Evolutionary conservation across 306 rosid genomes (phyloP), one percentile per base, ranked within the genome.

Genomic region (Vachellia collinsii): DNA sequence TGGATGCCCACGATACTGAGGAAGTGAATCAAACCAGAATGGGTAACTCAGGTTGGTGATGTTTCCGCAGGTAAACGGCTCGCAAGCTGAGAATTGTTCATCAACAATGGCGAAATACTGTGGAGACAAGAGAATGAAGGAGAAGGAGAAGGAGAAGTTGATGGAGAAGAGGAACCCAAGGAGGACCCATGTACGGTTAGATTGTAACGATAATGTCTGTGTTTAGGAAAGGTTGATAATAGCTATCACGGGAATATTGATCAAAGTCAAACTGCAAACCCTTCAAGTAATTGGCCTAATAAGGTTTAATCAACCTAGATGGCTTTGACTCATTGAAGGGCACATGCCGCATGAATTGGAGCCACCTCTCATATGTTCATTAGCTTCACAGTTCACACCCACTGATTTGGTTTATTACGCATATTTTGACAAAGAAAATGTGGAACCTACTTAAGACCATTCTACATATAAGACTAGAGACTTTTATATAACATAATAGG

Each of bases 1-100:
- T 20, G 78, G 85, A 23, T 70, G 86, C 1, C 91, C 93, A 47
- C 91, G 86, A 71, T 70, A 72, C 10, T n/a, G 37, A 8, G 54
- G 81, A 46, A 61, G 86, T 63, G 11, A 7, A 6, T 3, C 19
- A n/a, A 13, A 71, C 91, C 91, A 84, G 66, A 88, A 88, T 46
- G 91, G 93, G 70, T 77, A 90, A 3, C 72, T 20, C 29, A 84
- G 38, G 29, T 70, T 7, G 1, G 36, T 41, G 78, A 87, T 7
- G 0, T 53, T 46, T 1, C 93, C 93, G 23, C 93, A 90, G 16
- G 8, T 39, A 47, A 82, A 77, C 41, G 86, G 81, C 12, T 58
- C 79, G 78, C 90, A 87, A 5, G 42, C 66, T 50, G 75, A 3
- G 79, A 73, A 86, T 2, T 0, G 17, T 17, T 81, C 75, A 62